These are phyloP conservation scores for Leptodermis oblonga DNA, from an alignment of 257 asterid species.

Conservation along the genomic window DNA sequence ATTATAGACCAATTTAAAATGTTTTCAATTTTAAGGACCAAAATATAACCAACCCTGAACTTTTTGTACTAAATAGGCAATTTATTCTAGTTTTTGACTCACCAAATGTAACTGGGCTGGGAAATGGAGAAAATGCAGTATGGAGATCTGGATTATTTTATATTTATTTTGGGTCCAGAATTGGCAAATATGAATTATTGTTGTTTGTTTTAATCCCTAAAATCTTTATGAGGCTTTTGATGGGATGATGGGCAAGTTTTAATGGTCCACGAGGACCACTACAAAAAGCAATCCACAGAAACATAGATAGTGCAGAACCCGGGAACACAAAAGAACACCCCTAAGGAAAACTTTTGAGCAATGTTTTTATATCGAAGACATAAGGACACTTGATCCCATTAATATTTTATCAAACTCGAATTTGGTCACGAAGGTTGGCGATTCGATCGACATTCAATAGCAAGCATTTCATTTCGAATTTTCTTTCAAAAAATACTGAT, in stretches of 20 bases:
- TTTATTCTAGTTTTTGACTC: no score
- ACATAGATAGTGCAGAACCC: neutral
- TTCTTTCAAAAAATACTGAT: no score
- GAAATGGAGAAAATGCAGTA: neutral
- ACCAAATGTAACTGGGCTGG: neutral
- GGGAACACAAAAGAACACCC: neutral
- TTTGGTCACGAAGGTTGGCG: no score
- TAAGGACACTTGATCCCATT: no score
- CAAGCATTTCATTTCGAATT: no score
- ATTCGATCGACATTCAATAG: no score
- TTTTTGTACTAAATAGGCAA: no score
- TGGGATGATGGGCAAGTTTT: neutral
- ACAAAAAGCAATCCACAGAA: neutral
- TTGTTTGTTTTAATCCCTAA: neutral
- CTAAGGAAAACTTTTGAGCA: neutral
- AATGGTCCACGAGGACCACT: conserved; percentile 6
- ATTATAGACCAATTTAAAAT: no score
- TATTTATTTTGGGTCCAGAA: no score
- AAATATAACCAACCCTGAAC: no score
- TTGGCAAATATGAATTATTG: neutral
- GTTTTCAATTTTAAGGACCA: no score
- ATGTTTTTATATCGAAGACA: neutral
- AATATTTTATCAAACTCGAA: no score
- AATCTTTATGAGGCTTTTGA: neutral
- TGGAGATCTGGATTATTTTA: neutral